These are phyloP conservation scores for Puya raimondii DNA, from an alignment of 176 grass and related monocot genomes.

Conservation along the genomic window DNA sequence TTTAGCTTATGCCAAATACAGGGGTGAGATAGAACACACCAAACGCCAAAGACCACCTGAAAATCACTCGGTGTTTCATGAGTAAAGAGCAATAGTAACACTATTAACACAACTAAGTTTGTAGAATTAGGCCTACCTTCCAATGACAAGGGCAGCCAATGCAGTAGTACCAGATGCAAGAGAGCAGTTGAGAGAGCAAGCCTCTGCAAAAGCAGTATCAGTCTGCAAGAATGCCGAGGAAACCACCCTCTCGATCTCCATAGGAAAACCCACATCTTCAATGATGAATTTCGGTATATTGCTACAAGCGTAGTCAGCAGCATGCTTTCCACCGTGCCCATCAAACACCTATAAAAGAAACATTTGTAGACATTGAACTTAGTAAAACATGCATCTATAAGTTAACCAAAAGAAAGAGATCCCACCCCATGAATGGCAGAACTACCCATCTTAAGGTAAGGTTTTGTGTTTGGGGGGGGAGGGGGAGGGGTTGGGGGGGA, in stretches of 20 bases:
- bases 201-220: constrained; percentile 79
- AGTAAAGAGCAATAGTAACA: no score
- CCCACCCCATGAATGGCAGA: not conserved
- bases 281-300: constrained; percentile 74
- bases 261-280: constrained; percentile 63
- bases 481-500: no score
- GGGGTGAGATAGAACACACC: no score
- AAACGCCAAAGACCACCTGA: no score
- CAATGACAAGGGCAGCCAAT: constrained; percentile 64
- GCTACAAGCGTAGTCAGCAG: constrained; percentile 81
- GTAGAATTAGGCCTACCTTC: constrained; percentile 38
- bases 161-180: constrained; percentile 89
- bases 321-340: constrained; percentile 95
- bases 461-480: no score
- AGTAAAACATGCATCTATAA: not conserved
- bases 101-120: no score
- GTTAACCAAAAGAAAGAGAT: not conserved
- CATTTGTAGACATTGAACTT: not conserved
- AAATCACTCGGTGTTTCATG: no score
- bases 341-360: constrained; percentile 75
- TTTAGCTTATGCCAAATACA: no score
- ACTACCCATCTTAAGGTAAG: no score
- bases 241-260: constrained; percentile 67
- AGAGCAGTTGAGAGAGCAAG: constrained; percentile 57
- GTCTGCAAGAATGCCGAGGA: constrained; percentile 85